A percentile compares a stretch with the other conserved stretches of the same genome.
phyloP scores from a whole-genome alignment of 169 alveolate genomes.

The Eimeria acervulina region DNA sequence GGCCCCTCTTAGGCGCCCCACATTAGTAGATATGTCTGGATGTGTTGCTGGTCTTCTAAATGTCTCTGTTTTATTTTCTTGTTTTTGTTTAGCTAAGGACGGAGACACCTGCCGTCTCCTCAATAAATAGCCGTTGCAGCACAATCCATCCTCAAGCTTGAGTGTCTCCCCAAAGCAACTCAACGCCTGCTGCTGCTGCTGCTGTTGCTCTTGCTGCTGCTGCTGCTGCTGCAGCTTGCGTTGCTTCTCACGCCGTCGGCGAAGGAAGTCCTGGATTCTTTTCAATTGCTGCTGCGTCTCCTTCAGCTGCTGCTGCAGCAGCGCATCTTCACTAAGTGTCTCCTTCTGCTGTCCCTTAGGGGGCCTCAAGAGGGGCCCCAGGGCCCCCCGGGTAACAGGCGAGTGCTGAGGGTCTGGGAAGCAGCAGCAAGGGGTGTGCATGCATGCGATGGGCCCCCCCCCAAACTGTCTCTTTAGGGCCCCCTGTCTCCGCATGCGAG shows the following conservation, averaged over 20 bases:
- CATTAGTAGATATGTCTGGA: background rate
- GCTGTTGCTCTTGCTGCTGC: background rate
- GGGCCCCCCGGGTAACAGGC: constrained; percentile 22
- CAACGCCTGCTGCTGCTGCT: background rate
- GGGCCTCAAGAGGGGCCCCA: constrained; percentile 46
- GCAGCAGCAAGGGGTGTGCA: background rate
- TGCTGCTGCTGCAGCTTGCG: background rate
- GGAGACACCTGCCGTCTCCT: too few species aligned
- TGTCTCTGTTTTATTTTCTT: background rate
- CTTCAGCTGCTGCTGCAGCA: constrained; percentile 56
- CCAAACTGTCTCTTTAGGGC: background rate
- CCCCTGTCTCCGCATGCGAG: background rate
- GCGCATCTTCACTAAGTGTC: background rate
- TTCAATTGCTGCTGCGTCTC: background rate
- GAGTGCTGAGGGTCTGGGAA: background rate
- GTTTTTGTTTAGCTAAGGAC: too few species aligned
- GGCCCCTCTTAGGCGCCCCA: too few species aligned
- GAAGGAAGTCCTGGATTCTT: background rate
- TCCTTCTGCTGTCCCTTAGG: background rate
- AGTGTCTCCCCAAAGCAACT: background rate
- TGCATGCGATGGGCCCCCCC: constrained; percentile 20
- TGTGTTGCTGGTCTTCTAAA: background rate
- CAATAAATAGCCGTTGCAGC: background rate
- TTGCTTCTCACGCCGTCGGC: background rate
- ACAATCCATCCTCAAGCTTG: background rate